Conservation (phyloP, 371 early-diverging fungal species). For the Dinochytrium kinnereticum region DNA sequence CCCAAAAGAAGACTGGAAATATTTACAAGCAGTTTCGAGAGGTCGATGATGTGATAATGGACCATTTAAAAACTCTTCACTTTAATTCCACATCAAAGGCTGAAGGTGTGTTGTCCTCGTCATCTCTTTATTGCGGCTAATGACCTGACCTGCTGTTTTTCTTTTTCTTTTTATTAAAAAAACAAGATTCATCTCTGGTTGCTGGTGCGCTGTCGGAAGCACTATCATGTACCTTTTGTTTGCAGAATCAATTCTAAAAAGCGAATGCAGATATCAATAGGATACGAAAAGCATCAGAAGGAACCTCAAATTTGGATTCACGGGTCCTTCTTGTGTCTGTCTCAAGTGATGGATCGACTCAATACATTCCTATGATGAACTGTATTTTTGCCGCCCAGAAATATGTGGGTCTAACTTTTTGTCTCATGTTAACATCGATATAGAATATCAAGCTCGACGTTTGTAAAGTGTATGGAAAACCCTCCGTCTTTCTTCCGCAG, state of each 20-base stretch:
- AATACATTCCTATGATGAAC: conserved; percentile 96
- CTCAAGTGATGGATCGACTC: conserved; percentile 82
- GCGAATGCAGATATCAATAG: conserved; percentile 36
- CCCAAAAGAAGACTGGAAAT: conserved; percentile 42
- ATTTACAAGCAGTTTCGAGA: conserved; percentile 57
- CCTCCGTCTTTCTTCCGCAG: conserved; percentile 90
- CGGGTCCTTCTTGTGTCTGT: conserved; percentile 85
- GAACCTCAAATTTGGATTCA: conserved; percentile 46
- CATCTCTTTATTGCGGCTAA: too few species aligned
- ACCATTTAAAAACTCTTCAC: conserved; percentile 26
- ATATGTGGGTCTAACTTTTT: conserved; percentile 54
- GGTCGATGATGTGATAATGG: conserved; percentile 46
- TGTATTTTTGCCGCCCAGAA: conserved; percentile 95
- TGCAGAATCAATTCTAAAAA: background rate
- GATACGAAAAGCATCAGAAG: conserved; percentile 26
- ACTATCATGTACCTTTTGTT: conserved; percentile 58
- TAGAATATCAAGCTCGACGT: conserved; percentile 87
- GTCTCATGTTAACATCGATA: background rate
- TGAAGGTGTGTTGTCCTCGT: conserved; percentile 3
- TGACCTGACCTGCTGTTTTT: too few species aligned
- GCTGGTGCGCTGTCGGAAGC: conserved; percentile 68
- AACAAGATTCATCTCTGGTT: conserved; percentile 52
- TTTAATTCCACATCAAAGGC: background rate
- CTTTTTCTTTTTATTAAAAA: conserved; percentile 1
- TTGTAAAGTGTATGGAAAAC: conserved; percentile 76